Conservation (phyloP, 495 filamentous ascomycete species). For the Aspergillus cavernicola region DNA sequence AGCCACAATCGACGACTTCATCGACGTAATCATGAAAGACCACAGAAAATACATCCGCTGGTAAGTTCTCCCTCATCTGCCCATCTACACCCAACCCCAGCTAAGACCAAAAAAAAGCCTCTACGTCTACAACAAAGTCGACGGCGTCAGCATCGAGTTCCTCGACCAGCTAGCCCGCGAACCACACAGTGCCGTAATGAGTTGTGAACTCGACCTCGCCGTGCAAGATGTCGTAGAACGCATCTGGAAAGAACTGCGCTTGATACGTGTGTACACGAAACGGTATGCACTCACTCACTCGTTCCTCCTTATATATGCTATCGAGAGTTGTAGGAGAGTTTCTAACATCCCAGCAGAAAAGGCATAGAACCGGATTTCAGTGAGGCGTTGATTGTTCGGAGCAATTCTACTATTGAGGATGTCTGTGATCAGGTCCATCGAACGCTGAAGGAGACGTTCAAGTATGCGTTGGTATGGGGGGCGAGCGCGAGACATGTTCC, state of each 20-base stretch:
- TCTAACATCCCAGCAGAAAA: constrained; percentile 49
- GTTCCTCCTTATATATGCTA: background rate
- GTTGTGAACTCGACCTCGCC: constrained; percentile 95
- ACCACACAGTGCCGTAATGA: constrained; percentile 93
- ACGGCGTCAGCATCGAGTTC: constrained; percentile 89
- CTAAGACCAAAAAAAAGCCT: constrained; percentile 50
- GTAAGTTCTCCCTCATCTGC: constrained; percentile 26
- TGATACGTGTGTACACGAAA: constrained; percentile 96
- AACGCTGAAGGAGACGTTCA: constrained; percentile 95
- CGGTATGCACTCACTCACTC: constrained; percentile 36
- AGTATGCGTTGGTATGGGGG: constrained; percentile 98
- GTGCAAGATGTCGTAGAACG: constrained; percentile 92
- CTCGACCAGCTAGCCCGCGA: constrained; percentile 89
- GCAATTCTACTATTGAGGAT: constrained; percentile 86
- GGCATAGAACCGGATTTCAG: constrained; percentile 86
- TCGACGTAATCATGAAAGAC: constrained; percentile 99
- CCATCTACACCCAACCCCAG: background rate
- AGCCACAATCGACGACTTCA: constrained; percentile 97
- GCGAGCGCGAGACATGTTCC: constrained; percentile 92
- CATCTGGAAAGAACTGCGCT: constrained; percentile 88
- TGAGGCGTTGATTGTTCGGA: constrained; percentile 91
- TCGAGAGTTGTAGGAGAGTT: background rate
- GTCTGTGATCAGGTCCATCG: constrained; percentile 96
- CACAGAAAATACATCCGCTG: constrained; percentile 96
- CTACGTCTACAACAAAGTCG: constrained; percentile 99